Conservation (phyloP, 305 asterid species). For the Euphrasia arctica region DNA sequence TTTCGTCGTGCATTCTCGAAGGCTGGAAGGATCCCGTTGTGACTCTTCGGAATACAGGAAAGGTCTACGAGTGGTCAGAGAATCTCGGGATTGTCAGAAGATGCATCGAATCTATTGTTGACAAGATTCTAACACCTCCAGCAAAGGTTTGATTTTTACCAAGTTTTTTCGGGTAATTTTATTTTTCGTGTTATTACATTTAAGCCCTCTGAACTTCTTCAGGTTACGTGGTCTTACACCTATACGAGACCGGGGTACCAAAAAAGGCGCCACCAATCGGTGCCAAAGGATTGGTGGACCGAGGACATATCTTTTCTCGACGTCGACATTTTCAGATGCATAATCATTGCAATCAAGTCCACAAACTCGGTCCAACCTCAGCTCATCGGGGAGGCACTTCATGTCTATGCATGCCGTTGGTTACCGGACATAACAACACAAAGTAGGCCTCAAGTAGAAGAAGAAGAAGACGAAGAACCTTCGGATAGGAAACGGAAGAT, state of each 20-base stretch:
- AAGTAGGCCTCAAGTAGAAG: not conserved
- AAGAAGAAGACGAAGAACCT: slow-evolving; percentile 25
- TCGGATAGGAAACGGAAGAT: slow-evolving; percentile 33
- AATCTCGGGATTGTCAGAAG: slow-evolving; percentile 63
- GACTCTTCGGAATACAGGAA: slow-evolving; percentile 46
- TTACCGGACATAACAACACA: slow-evolving; percentile 37
- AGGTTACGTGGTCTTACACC: slow-evolving; percentile 86
- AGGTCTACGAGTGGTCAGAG: slow-evolving; percentile 59
- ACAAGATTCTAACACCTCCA: slow-evolving; percentile 68
- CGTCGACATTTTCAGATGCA: slow-evolving; percentile 62
- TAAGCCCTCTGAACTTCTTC: slow-evolving; percentile 2
- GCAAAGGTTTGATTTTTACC: slow-evolving; percentile 39
- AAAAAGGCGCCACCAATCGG: slow-evolving; percentile 43
- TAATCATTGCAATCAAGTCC: slow-evolving; percentile 50
- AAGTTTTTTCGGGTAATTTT: not conserved
- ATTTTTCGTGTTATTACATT: not conserved
- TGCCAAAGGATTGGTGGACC: slow-evolving; percentile 90
- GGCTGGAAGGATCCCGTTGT: slow-evolving; percentile 77
- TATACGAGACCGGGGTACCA: slow-evolving; percentile 63
- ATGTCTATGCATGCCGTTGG: slow-evolving; percentile 73
- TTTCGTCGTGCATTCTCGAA: slow-evolving; percentile 65
- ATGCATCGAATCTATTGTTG: slow-evolving; percentile 70
- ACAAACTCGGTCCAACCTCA: slow-evolving; percentile 48
- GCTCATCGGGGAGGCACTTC: slow-evolving; percentile 80
- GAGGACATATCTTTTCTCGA: slow-evolving; percentile 68